Percentiles rank a stretch among this genome's conserved stretches.
Evolutionary conservation across 1,284 basidiomycete species (phyloP).

Genomic region (Rhodofomes roseus): DNA sequence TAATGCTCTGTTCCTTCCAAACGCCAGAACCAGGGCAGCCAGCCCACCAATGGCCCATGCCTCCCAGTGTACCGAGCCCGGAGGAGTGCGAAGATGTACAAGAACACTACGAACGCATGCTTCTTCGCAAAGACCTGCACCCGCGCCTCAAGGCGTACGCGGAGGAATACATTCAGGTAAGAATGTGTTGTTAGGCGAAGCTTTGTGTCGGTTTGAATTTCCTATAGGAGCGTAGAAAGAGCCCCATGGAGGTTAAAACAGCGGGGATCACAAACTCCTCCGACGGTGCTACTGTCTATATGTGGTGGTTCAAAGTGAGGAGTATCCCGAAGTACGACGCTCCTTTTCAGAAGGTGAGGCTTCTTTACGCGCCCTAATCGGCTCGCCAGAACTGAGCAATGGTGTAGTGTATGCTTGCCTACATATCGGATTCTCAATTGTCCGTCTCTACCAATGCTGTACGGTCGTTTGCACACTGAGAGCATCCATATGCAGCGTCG

Average conservation of each 20-base stretch:
- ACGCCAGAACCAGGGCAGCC: conserved; percentile 76
- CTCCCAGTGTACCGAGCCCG: conserved; percentile 49
- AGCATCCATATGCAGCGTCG: conserved; percentile 45
- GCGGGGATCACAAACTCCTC: conserved; percentile 33
- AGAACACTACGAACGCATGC: conserved; percentile 32
- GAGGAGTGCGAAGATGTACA: conserved; percentile 61
- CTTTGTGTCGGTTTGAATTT: conserved; percentile 21
- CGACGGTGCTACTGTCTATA: conserved; percentile 49
- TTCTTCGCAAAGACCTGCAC: conserved; percentile 13
- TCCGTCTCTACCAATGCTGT: conserved; percentile 34
- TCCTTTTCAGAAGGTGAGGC: conserved; percentile 74
- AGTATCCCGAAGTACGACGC: conserved; percentile 63
- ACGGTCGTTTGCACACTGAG: neutral
- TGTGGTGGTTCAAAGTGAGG: conserved; percentile 82
- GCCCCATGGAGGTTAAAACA: conserved; percentile 66
- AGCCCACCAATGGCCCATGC: conserved; percentile 61
- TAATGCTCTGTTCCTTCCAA: conserved; percentile 85
- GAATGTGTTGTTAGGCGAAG: neutral
- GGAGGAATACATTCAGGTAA: conserved; percentile 14
- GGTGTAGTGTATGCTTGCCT: conserved; percentile 77
- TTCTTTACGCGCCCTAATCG: neutral
- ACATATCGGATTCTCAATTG: conserved; percentile 85
- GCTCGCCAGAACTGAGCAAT: neutral
- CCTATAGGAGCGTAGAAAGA: conserved; percentile 59
- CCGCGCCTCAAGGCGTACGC: conserved; percentile 18